Conservation (phyloP, 2,329 filamentous ascomycete genomes). For the Ophiostoma piceae region DNA sequence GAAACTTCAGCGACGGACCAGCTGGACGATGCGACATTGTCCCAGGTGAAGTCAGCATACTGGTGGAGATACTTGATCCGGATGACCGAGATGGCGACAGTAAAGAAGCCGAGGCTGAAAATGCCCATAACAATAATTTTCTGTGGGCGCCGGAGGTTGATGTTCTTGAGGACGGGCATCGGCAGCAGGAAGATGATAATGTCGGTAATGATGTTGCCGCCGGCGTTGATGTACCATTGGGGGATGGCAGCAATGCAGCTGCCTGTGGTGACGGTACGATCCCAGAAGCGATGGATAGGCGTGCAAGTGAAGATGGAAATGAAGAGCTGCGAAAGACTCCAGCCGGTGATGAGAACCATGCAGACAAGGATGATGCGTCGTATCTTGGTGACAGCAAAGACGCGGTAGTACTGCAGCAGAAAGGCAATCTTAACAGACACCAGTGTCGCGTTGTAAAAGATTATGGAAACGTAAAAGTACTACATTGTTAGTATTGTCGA, state of each 20-base stretch:
- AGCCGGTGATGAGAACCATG: slow-evolving; percentile 6
- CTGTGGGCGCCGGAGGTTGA: slow-evolving; percentile 29
- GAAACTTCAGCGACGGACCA: slow-evolving; percentile 38
- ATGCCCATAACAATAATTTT: slow-evolving; percentile 33
- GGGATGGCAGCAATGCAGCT: slow-evolving; percentile 35
- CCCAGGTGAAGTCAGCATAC: slow-evolving; percentile 36
- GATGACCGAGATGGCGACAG: slow-evolving; percentile 38
- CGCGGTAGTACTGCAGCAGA: slow-evolving; percentile 19
- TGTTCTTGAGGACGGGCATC: slow-evolving; percentile 33
- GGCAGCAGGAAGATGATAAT: slow-evolving; percentile 37
- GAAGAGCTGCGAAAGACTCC: slow-evolving; percentile 18
- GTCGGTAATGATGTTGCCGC: slow-evolving; percentile 38
- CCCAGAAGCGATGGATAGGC: slow-evolving; percentile 37
- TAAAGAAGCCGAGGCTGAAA: slow-evolving; percentile 39
- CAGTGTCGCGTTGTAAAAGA: slow-evolving; percentile 16
- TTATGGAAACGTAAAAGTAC: slow-evolving; percentile 17
- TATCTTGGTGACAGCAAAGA: slow-evolving; percentile 16
- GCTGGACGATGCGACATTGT: slow-evolving; percentile 36
- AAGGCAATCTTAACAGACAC: slow-evolving; percentile 17
- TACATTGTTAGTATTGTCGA: neutral
- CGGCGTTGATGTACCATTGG: slow-evolving; percentile 37
- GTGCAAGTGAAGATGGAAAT: slow-evolving; percentile 34
- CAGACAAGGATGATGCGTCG: slow-evolving; percentile 1
- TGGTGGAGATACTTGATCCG: slow-evolving; percentile 37
- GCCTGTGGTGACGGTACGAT: slow-evolving; percentile 26